These are phyloP conservation scores for Triticum dicoccoides DNA, from an alignment of 176 grass and related monocot species.

Conservation along the genomic window DNA sequence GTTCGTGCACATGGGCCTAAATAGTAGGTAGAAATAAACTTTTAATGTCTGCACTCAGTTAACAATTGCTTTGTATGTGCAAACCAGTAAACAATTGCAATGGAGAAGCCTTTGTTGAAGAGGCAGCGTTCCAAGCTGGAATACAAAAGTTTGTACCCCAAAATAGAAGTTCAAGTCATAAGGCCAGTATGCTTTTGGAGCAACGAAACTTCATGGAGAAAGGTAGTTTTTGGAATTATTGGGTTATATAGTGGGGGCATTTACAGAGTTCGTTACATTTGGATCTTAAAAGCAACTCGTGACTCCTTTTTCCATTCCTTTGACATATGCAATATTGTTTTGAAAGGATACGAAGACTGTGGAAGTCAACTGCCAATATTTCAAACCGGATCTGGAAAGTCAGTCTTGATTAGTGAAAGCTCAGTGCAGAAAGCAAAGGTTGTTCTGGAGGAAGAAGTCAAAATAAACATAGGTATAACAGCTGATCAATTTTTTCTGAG, in stretches of 20 bases:
- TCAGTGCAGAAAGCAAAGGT: slow-evolving; percentile 55
- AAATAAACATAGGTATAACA: slow-evolving; percentile 23
- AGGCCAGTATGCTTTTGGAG: slow-evolving; percentile 23
- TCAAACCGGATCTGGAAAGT: slow-evolving; percentile 68
- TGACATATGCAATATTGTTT: slow-evolving; percentile 6
- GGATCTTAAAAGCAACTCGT: not conserved
- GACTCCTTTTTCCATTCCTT: not conserved
- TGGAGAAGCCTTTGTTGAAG: not conserved
- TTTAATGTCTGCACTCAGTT: slow-evolving; percentile 3
- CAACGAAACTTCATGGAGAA: slow-evolving; percentile 31
- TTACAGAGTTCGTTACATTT: not conserved
- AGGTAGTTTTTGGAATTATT: slow-evolving; percentile 27
- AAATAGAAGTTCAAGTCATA: slow-evolving; percentile 36
- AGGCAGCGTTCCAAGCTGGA: slow-evolving; percentile 28
- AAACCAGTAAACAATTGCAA: slow-evolving; percentile 21
- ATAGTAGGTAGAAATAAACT: not conserved
- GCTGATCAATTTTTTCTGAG: not conserved
- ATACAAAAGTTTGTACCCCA: not conserved
- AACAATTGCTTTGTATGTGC: slow-evolving; percentile 21
- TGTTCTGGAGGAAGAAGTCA: slow-evolving; percentile 42
- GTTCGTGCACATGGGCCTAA: not conserved
- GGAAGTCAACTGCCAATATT: slow-evolving; percentile 47
- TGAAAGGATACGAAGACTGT: slow-evolving; percentile 26
- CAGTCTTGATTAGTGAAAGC: slow-evolving; percentile 48
- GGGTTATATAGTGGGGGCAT: not conserved